Evolutionary conservation across 352 stramenopile species (phyloP).

Genomic region (Phytophthora crassamura): DNA sequence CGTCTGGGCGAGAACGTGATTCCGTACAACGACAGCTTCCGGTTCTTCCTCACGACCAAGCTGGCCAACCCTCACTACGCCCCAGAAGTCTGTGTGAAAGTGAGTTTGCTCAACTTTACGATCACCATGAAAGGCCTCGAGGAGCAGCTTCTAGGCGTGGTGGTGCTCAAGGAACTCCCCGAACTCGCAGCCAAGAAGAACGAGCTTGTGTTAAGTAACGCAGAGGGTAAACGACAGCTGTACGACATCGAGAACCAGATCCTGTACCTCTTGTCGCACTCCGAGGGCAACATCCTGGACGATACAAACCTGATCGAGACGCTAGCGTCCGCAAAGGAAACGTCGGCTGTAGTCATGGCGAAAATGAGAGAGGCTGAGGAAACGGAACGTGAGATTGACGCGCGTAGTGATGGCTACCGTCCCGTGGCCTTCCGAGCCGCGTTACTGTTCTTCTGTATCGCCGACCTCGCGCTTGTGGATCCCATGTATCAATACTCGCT

Average conservation of each 20-base stretch:
- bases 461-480: constrained; percentile 88
- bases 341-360: constrained; percentile 77
- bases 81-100: constrained; percentile 92
- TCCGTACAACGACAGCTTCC: constrained; percentile 91
- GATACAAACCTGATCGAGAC: constrained; percentile 94
- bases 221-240: constrained; percentile 87
- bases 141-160: constrained; percentile 90
- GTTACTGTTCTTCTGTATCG: constrained; percentile 93
- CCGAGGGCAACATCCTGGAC: constrained; percentile 93
- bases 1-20: constrained; percentile 92
- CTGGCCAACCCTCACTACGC: constrained; percentile 93
- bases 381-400: constrained; percentile 92
- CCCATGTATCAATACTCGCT: constrained; percentile 94
- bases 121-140: constrained; percentile 93
- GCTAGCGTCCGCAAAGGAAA: constrained; percentile 83
- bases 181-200: constrained; percentile 93
- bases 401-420: constrained; percentile 85
- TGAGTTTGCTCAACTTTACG: constrained; percentile 93
- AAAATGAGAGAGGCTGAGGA: constrained; percentile 93
- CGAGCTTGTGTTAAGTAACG: constrained; percentile 90
- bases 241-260: constrained; percentile 95
- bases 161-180: constrained; percentile 91
- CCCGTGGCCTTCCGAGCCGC: constrained; percentile 89
- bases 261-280: constrained; percentile 90
- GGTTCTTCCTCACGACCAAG: constrained; percentile 94